Percentiles rank a stretch among this genome's conserved stretches.
Evolutionary conservation across 2,329 filamentous ascomycete genomes (phyloP).

Genomic region (Xylaria sp.): DNA sequence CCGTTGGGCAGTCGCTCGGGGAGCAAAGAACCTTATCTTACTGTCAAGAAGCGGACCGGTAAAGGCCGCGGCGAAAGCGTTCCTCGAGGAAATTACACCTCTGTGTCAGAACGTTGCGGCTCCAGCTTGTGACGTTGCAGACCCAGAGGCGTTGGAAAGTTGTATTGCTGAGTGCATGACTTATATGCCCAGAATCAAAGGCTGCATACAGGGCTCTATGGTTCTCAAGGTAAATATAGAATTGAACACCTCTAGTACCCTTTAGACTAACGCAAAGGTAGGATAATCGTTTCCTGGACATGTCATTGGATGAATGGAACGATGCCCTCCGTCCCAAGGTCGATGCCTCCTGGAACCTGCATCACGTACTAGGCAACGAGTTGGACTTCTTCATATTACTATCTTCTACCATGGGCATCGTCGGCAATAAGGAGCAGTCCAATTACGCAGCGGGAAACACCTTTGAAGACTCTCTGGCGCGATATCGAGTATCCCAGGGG

Average conservation of each 20-base stretch:
- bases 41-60: conserved; percentile 33
- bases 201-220: conserved; percentile 59
- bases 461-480: conserved; percentile 42
- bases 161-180: conserved; percentile 39
- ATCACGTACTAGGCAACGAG: conserved; percentile 41
- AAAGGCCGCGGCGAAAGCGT: conserved; percentile 27
- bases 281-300: conserved; percentile 51
- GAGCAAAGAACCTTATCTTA: conserved; percentile 28
- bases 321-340: conserved; percentile 54
- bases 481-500: conserved; percentile 39
- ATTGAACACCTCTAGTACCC: too few species aligned
- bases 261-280: conserved; percentile 10
- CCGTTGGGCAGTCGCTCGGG: conserved; percentile 32
- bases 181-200: conserved; percentile 53
- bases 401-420: conserved; percentile 42
- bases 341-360: conserved; percentile 57
- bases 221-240: conserved; percentile 47
- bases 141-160: conserved; percentile 45
- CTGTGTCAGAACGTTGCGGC: conserved; percentile 43
- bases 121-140: conserved; percentile 48
- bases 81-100: conserved; percentile 42
- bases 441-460: conserved; percentile 44
- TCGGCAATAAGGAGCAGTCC: conserved; percentile 41
- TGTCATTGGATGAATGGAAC: conserved; percentile 54
- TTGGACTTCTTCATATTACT: conserved; percentile 43